These are phyloP conservation scores for Paramecium sexaurelia DNA, from an alignment of 73 alveolate genomes.

Conservation along the genomic window DNA sequence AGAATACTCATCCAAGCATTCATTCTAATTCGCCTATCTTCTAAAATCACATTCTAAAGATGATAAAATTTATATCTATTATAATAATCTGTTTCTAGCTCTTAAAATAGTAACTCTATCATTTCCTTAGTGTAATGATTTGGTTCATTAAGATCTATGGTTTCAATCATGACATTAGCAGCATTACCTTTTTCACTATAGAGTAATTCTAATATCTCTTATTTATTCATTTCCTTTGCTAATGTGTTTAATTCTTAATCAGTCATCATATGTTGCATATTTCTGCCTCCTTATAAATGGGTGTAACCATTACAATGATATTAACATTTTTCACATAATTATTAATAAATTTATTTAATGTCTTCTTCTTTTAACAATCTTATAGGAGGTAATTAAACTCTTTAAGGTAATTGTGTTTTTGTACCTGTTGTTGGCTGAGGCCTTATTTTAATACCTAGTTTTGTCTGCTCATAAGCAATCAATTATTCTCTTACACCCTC, in stretches of 20 bases:
- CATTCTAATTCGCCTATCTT: slow-evolving; percentile 95
- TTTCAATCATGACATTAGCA: slow-evolving; percentile 93
- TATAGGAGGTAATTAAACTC: slow-evolving; percentile 74
- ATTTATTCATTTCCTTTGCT: slow-evolving; percentile 88
- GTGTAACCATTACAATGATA: slow-evolving; percentile 86
- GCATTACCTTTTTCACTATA: slow-evolving; percentile 94
- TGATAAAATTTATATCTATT: slow-evolving; percentile 91
- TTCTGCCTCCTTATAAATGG: slow-evolving; percentile 93
- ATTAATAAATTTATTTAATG: slow-evolving; percentile 64
- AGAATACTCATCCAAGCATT: slow-evolving; percentile 95
- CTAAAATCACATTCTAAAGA: slow-evolving; percentile 87
- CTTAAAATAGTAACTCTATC: slow-evolving; percentile 77
- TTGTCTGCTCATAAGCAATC: slow-evolving; percentile 69
- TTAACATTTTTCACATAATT: slow-evolving; percentile 85
- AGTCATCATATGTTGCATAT: slow-evolving; percentile 88
- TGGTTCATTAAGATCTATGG: slow-evolving; percentile 89
- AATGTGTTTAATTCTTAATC: slow-evolving; percentile 91
- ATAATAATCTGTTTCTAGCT: slow-evolving; percentile 92
- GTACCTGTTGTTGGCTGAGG: slow-evolving; percentile 19
- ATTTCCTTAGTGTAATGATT: slow-evolving; percentile 89
- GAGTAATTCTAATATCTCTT: slow-evolving; percentile 86
- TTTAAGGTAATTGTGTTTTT: slow-evolving; percentile 64
- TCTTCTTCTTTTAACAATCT: slow-evolving; percentile 83
- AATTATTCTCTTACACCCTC: slow-evolving; percentile 73
- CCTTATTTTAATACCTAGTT: slow-evolving; percentile 68